A percentile compares a stretch with the other conserved stretches of the same genome.
Evolutionary conservation across 768 basidiomycete species (phyloP).

Genomic region (Amanita thiersii): DNA sequence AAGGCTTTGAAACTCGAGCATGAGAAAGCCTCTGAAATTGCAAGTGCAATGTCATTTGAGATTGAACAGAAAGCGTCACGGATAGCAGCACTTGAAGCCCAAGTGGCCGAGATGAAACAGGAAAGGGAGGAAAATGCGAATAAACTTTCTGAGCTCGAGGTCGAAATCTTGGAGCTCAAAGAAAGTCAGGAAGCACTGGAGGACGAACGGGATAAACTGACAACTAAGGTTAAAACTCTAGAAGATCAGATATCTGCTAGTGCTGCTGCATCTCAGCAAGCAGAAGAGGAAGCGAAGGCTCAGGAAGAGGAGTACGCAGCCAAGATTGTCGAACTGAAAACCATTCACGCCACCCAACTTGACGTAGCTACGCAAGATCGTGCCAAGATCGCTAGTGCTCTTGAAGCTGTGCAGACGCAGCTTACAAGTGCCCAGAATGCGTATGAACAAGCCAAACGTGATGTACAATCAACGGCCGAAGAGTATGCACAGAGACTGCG

Average conservation of each 20-base stretch:
- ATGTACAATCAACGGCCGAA: conserved; percentile 36
- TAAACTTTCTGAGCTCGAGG: conserved; percentile 74
- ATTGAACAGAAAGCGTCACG: conserved; percentile 1
- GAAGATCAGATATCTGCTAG: conserved; percentile 49
- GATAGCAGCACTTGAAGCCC: conserved; percentile 37
- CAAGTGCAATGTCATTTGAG: conserved; percentile 22
- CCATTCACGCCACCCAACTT: conserved; percentile 39
- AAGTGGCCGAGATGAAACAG: conserved; percentile 39
- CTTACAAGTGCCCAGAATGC: conserved; percentile 34
- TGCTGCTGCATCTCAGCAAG: conserved; percentile 36
- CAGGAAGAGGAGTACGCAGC: conserved; percentile 38
- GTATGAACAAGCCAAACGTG: conserved; percentile 40
- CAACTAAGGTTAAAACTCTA: conserved; percentile 37
- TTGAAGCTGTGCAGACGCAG: conserved; percentile 38
- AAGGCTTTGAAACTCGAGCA: conserved; percentile 45
- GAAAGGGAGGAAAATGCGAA: conserved; percentile 66
- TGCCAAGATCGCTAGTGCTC: conserved; percentile 30
- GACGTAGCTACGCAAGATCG: conserved; percentile 36
- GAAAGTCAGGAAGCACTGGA: conserved; percentile 60
- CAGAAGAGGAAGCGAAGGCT: conserved; percentile 35
- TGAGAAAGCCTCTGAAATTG: conserved; percentile 37
- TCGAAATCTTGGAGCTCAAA: conserved; percentile 72
- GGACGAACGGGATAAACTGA: conserved; percentile 43
- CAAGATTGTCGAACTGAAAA: conserved; percentile 30
- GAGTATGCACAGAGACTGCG: conserved; percentile 39